Evolutionary conservation across 2,329 filamentous ascomycete species (phyloP), one percentile per base, ranked within the genome.

Genomic region (Aspergillus clavatus): DNA sequence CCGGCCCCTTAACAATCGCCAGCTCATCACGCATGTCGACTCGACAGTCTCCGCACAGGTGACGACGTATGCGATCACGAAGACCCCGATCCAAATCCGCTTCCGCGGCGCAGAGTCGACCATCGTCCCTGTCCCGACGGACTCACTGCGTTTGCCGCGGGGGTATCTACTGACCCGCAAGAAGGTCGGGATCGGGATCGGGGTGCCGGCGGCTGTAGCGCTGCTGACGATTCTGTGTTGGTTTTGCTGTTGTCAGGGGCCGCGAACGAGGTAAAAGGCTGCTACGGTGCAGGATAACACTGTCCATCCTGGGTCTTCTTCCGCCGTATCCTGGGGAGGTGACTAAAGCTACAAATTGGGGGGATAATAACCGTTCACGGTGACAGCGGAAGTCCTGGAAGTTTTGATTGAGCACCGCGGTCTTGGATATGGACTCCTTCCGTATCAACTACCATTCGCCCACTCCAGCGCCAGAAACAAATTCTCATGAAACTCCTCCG

Each of bases 41-140:
- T 7, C 45, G 2, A 48, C 42, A 2, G 14, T 40, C 2, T 51
- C 51, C 3, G 43, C 33, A 7, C 40, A 39, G 11, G 42, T 26
- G 6, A 45, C 36, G 0, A 35, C 38, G 7, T 43, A 43, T 26
- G 48, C 26, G 1, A 40, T 52, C 3, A 51, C 45, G 18, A 51
- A 45, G 2, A 48, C 48, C 5, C 40, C 45, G 1, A 51, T 55
- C 24, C 51, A 54, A 21, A 50, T 54, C 16, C 51, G 47, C 1
- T 55, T 52, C 38, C 42, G 31, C 21, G 47, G 46, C 1, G 35
- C 45, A 12, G 46, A 55, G 23, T 55, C 53, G 0, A 39, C 35
- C 2, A n/a, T 45, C 10, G 46, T 48, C 4, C 46, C 42, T 8
- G 29, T 43, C 8, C 51, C 51, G 21, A 19, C 43, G 31, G 18